Base-by-base conservation (phyloP, 2,329 filamentous ascomycete species). In the Fusarium subtropicale region DNA sequence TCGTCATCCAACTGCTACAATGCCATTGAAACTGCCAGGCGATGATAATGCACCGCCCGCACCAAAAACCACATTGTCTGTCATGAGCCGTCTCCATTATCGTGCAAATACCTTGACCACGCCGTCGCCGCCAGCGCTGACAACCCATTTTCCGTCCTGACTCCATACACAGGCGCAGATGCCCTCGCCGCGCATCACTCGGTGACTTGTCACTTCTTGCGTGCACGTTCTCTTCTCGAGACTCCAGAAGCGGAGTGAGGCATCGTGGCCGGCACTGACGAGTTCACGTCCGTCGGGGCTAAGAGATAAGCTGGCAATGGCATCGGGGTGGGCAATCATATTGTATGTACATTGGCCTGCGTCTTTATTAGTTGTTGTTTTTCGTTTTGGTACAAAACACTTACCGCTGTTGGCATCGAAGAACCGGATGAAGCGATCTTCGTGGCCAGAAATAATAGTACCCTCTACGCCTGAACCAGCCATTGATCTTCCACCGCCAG, bases 391-490 rank as follows among this genome's bases (percentile, higher is more conserved):
- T 18, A 24, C 16, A 38, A 87, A 91, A 80, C 9, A 88, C 92
- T 81, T 91, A 98, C 96, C 96, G 81, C 93, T 97, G 78, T 99
- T 98, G 68, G 96, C 96, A 84, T 99, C 96, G 79, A 97, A 99
- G 85, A 99, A 97, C 71, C 95, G 88, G 73, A 99, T 94, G 76
- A 94, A 97, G 73, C 92, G 90, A 81, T 99, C 96, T 83, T 99
- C 96, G 77, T 99, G 95, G 69, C 96, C 96, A 66, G 92, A 97
- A 70, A 99, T 97, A 61, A 99, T 92, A 24, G 97, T 92, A 15
- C 96, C 96, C 79, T 97, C 94, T 1, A 97, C 90, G 34, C 92
- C 92, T 59, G 91, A 93, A 53, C 90, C 91, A 10, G 90, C 90
- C 81, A 85, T 85, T 1, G 84, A 83, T 33, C 85, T 82, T 36